phyloP scores from a whole-genome alignment of 352 stramenopile species.

The Phytophthora kernoviae region DNA sequence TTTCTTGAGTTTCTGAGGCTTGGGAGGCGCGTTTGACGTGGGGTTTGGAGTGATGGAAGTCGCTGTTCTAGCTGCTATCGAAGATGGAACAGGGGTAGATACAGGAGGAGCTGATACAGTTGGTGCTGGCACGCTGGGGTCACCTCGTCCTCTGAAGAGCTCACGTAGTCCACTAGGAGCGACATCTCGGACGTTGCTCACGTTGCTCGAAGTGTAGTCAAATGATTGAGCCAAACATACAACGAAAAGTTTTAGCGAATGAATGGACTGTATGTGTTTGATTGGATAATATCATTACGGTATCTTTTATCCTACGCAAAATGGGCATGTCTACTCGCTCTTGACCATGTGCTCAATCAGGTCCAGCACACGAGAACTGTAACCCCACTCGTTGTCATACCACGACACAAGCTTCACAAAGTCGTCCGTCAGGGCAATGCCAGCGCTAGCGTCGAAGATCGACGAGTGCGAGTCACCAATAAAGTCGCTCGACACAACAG shows the following conservation, averaged over 20 bases:
- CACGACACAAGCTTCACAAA: slow-evolving; percentile 99
- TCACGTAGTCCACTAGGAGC: slow-evolving; percentile 63
- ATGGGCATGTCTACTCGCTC: slow-evolving; percentile 37
- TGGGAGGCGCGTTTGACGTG: slow-evolving; percentile 4
- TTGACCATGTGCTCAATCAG: slow-evolving; percentile 94
- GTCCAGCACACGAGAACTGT: slow-evolving; percentile 96
- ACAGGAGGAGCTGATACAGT: not conserved
- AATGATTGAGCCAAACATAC: not conserved
- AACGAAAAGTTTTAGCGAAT: not conserved
- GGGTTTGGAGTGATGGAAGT: not conserved
- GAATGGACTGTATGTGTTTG: slow-evolving; percentile 2
- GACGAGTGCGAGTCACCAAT: slow-evolving; percentile 84
- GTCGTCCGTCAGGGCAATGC: slow-evolving; percentile 87
- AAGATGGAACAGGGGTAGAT: not conserved
- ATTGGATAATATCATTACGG: not conserved
- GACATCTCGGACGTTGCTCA: slow-evolving; percentile 33
- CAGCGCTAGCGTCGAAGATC: slow-evolving; percentile 15
- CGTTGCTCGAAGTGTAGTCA: not conserved
- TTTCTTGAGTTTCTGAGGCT: slow-evolving; percentile 32
- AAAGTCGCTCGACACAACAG: slow-evolving; percentile 97
- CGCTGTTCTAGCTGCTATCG: not conserved
- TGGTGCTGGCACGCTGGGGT: not conserved
- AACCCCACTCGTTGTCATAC: slow-evolving; percentile 99
- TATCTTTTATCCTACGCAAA: not conserved
- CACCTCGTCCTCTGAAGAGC: slow-evolving; percentile 56